These are phyloP conservation scores for Mycena sanguinolenta DNA, from an alignment of 768 basidiomycete genomes.

Conservation along the genomic window DNA sequence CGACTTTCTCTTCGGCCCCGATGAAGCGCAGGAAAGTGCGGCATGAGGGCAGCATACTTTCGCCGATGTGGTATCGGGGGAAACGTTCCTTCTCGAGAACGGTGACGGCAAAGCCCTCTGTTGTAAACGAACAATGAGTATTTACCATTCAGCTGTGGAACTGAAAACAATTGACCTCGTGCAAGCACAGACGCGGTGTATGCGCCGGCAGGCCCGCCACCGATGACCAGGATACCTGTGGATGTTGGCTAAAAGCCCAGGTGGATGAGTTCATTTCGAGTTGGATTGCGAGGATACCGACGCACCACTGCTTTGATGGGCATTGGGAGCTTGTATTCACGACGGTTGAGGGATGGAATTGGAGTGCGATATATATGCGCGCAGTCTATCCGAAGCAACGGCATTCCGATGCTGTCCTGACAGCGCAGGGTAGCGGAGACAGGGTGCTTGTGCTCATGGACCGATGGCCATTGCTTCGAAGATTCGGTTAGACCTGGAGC, in stretches of 20 bases:
- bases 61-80: constrained; percentile 55
- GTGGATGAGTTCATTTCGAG: not conserved
- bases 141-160: not conserved
- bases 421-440: not conserved
- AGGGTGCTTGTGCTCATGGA: not conserved
- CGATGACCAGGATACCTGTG: constrained; percentile 33
- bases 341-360: not conserved
- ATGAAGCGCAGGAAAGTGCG: constrained; percentile 52
- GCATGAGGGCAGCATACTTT: constrained; percentile 54
- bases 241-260: not conserved
- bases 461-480: not conserved
- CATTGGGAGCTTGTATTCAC: not conserved
- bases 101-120: constrained; percentile 46
- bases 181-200: constrained; percentile 45
- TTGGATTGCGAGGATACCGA: not conserved
- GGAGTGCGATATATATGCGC: not conserved
- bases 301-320: constrained; percentile 1
- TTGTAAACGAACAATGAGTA: not conserved
- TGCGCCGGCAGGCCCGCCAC: constrained; percentile 46
- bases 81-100: constrained; percentile 45
- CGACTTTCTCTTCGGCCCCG: constrained; percentile 50
- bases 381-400: not conserved
- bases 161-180: constrained; percentile 4
- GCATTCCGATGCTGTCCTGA: not conserved
- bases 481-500: not conserved